A percentile compares a stretch with the other conserved stretches of the same genome.
Conservation (phyloP, 805 yeast species). For the Yamadazyma scolyti region DNA sequence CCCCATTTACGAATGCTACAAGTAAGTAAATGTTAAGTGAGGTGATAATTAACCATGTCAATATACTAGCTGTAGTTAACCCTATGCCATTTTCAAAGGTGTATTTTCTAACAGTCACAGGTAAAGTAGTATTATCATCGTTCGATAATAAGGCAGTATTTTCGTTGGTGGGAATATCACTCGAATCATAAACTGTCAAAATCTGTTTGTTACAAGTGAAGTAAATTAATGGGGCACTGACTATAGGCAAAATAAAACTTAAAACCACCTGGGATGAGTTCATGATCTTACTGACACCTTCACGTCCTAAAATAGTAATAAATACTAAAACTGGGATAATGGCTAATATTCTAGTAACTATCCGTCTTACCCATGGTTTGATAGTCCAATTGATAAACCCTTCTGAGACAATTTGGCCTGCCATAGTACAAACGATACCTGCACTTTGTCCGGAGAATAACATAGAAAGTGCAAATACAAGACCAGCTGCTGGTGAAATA, state of each 20-base stretch:
- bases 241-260: conserved; percentile 41
- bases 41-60: conserved; percentile 39
- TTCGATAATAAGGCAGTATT: conserved; percentile 12
- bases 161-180: conserved; percentile 9
- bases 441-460: conserved; percentile 45
- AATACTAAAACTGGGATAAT: conserved; percentile 39
- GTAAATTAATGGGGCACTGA: conserved; percentile 44
- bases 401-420: conserved; percentile 44
- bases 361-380: conserved; percentile 41
- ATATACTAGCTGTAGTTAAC: conserved; percentile 28
- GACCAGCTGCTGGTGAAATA: conserved; percentile 43
- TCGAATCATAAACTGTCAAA: conserved; percentile 32
- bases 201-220: conserved; percentile 37
- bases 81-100: conserved; percentile 39
- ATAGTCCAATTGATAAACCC: conserved; percentile 45
- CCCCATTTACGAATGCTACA: conserved; percentile 38
- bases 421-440: conserved; percentile 47
- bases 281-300: conserved; percentile 43
- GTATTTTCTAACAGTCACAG: conserved; percentile 17
- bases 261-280: conserved; percentile 43
- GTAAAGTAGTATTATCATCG: conserved; percentile 3
- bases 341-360: conserved; percentile 39
- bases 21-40: conserved; percentile 39
- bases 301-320: conserved; percentile 36
- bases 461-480: conserved; percentile 44